These are phyloP conservation scores for Ophiocordyceps polyrhachis-furcata DNA, from an alignment of 2,329 filamentous ascomycete genomes.

Conservation along the genomic window DNA sequence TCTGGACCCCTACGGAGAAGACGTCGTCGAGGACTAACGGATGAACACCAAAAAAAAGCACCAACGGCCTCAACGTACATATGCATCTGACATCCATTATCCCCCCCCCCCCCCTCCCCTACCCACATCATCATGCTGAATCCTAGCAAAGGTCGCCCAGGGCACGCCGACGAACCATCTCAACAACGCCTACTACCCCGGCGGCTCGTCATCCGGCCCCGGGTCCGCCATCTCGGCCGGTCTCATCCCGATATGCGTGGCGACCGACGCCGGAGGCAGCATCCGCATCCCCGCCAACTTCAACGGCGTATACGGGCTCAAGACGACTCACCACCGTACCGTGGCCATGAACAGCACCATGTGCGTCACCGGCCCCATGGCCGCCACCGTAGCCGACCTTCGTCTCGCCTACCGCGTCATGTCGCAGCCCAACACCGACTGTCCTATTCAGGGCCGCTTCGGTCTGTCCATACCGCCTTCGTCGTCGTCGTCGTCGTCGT, in stretches of 20 bases:
- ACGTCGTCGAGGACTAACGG: too few species aligned
- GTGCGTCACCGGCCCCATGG: constrained; percentile 55
- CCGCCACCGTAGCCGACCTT: constrained; percentile 57
- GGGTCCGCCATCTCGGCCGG: constrained; percentile 53
- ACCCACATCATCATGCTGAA: neutral
- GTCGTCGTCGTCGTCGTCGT: constrained; percentile 21
- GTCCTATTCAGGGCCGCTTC: constrained; percentile 44
- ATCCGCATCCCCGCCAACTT: constrained; percentile 56
- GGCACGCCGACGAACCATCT: constrained; percentile 65
- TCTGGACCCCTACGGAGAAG: neutral
- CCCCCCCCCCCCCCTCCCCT: neutral
- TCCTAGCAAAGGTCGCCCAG: constrained; percentile 28
- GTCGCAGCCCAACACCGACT: constrained; percentile 48
- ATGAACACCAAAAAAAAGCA: constrained; percentile 27
- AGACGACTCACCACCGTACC: constrained; percentile 56
- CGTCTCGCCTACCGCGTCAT: constrained; percentile 69
- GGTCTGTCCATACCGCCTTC: constrained; percentile 29
- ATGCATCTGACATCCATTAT: constrained; percentile 5
- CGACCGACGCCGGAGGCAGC: constrained; percentile 59
- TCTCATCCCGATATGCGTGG: constrained; percentile 55
- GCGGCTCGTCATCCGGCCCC: constrained; percentile 63
- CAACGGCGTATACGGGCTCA: constrained; percentile 68
- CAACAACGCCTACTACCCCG: constrained; percentile 59
- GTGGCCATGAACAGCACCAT: constrained; percentile 33
- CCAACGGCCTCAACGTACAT: constrained; percentile 67